A percentile compares a stretch with the other conserved stretches of the same genome.
phyloP scores from a whole-genome alignment of 1,139 yeast species.

The Hanseniaspora sp. region DNA sequence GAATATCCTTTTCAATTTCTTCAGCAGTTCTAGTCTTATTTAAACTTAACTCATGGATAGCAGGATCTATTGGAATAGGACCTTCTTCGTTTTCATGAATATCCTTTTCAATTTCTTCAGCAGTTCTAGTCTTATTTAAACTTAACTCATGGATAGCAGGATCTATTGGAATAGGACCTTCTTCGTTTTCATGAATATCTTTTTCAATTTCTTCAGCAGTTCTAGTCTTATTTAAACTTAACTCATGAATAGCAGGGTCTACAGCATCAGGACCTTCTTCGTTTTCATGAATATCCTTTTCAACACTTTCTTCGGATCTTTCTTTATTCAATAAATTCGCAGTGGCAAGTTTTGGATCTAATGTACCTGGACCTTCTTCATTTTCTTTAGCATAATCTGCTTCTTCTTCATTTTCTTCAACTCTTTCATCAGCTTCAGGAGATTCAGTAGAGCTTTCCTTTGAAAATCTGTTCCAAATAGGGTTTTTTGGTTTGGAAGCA shows the following conservation, averaged over 20 bases:
- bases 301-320: slow-evolving; percentile 1
- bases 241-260: background rate
- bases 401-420: too few relatives aligned
- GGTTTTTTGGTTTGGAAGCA: slow-evolving; percentile 7
- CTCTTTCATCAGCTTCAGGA: background rate
- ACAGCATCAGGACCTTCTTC: background rate
- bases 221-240: background rate
- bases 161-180: too few relatives aligned
- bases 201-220: slow-evolving; percentile 10
- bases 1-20: too few relatives aligned
- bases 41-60: too few relatives aligned
- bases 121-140: too few relatives aligned
- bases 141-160: too few relatives aligned
- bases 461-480: slow-evolving; percentile 3
- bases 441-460: background rate
- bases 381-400: background rate
- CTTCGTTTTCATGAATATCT: slow-evolving; percentile 11
- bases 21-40: too few relatives aligned
- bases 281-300: background rate
- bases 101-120: too few relatives aligned
- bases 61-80: too few relatives aligned
- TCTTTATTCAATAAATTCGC: background rate
- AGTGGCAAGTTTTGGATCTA: slow-evolving; percentile 5
- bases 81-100: slow-evolving; percentile 9
- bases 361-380: background rate